Evolutionary conservation across 352 stramenopile genomes (phyloP).

Genomic region (Thalassiosira exigua): DNA sequence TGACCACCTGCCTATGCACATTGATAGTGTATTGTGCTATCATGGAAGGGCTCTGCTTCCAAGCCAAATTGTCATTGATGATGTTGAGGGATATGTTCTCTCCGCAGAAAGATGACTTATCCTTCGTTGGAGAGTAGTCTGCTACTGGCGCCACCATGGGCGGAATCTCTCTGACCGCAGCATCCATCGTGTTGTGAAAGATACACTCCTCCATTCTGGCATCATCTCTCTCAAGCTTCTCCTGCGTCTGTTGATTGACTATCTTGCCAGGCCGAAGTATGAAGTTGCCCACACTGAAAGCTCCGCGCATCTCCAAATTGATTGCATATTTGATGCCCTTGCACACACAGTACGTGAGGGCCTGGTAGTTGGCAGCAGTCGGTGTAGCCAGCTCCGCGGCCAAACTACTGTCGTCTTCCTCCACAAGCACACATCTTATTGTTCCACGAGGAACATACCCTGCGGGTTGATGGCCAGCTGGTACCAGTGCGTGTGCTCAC

Average conservation of each 20-base stretch:
- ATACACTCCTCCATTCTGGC: neutral
- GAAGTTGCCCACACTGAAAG: neutral
- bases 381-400: neutral
- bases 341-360: constrained; percentile 18
- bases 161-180: neutral
- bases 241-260: constrained; percentile 7
- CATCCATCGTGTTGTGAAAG: neutral
- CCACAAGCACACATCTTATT: neutral
- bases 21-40: no score
- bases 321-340: neutral
- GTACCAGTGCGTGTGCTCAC: no score
- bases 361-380: neutral
- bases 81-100: constrained; percentile 10
- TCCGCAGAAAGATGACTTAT: constrained; percentile 3
- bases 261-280: constrained; percentile 14
- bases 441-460: no score
- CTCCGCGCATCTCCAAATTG: neutral
- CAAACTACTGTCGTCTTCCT: neutral
- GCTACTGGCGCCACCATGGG: neutral
- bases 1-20: no score
- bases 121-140: neutral
- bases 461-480: no score
- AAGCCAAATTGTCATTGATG: neutral
- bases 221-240: neutral
- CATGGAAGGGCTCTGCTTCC: neutral